These are phyloP conservation scores for Ambrosia trifida DNA, from an alignment of 129 eudicot genomes.

Conservation along the genomic window DNA sequence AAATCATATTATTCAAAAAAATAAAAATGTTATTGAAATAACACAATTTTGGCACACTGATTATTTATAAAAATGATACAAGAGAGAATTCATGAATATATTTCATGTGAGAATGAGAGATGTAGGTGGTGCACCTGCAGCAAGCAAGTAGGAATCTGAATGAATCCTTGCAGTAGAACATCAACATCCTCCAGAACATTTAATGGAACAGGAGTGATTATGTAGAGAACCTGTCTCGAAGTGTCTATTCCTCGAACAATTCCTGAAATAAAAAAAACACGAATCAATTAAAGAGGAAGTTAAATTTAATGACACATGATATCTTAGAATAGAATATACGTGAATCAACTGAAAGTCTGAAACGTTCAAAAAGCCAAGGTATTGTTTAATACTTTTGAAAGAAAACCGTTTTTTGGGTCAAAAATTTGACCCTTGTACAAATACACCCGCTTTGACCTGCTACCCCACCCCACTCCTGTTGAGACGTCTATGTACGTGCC, in stretches of 20 bases:
- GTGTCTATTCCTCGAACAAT: slow-evolving; percentile 80
- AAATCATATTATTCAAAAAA: neutral
- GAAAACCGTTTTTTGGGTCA: neutral
- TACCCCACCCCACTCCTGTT: too few species aligned
- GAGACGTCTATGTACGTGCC: too few species aligned
- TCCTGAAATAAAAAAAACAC: slow-evolving; percentile 40
- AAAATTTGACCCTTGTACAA: neutral
- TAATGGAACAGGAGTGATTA: slow-evolving; percentile 78
- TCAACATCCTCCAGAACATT: slow-evolving; percentile 64
- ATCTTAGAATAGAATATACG: slow-evolving; percentile 3
- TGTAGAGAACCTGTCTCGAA: slow-evolving; percentile 47
- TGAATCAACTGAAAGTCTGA: neutral
- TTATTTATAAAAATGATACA: neutral
- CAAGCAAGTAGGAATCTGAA: slow-evolving; percentile 79
- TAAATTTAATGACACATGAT: neutral
- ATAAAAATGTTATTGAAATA: neutral
- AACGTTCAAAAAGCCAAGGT: neutral
- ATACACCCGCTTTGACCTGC: too few species aligned
- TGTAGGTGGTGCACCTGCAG: slow-evolving; percentile 59
- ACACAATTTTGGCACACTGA: neutral
- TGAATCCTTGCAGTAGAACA: slow-evolving; percentile 76
- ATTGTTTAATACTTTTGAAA: neutral
- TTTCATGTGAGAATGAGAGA: slow-evolving; percentile 6
- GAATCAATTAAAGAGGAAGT: neutral
- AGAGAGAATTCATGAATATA: slow-evolving; percentile 4